Base-by-base conservation (phyloP, 1,284 basidiomycete species). In the Wolfiporia cocos region DNA sequence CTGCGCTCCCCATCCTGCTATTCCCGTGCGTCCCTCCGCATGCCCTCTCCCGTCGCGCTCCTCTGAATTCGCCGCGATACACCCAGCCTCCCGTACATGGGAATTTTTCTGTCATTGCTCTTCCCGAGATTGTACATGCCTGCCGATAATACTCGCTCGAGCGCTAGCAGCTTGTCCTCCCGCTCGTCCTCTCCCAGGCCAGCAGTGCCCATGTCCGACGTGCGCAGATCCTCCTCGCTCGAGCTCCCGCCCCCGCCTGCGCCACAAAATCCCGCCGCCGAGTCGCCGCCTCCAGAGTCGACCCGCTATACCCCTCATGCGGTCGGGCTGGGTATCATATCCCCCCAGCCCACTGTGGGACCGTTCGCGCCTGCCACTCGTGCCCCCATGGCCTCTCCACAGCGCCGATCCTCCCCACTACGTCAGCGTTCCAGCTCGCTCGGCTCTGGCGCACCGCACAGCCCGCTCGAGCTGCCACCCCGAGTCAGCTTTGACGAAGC, bases 101-200 rank as follows among this genome's bases (percentile, higher is more conserved):
- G 59, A 59, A 61, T 59, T 53, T 19, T 61, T 45, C 49, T 61
- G 36, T 59, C 59, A n/a, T 48, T 61, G 34, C 49, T 61, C 49
- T 61, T 61, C 43, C 55, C 59, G 44, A 47, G 51, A 40, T 51
- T 55, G 49, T 59, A 55, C 54, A 61, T 61, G 59, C 51, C 50
- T 44, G 49, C 56, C 42, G 51, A 55, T 49, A 51, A 49, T 37
- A 48, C 56, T 37, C 43, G 47, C n/a, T 41, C 52, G 39, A 44
- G 48, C 36, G 47, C 53, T 39, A 30, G 47, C 37, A 41, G 53
- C 47, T 51, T 56, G 28, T 52, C 54, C 41, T 53, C 58, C 34
- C 49, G 50, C 47, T 51, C 59, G 3, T 43, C 57, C n/a, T 53
- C 57, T 15, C 49, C 49, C 15, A 17, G 28, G 33, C 42, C 42